A percentile compares a stretch with the other conserved stretches of the same genome.
Evolutionary conservation across 441 rosid genomes (phyloP).

Genomic region (Rhodomyrtus psidioides): DNA sequence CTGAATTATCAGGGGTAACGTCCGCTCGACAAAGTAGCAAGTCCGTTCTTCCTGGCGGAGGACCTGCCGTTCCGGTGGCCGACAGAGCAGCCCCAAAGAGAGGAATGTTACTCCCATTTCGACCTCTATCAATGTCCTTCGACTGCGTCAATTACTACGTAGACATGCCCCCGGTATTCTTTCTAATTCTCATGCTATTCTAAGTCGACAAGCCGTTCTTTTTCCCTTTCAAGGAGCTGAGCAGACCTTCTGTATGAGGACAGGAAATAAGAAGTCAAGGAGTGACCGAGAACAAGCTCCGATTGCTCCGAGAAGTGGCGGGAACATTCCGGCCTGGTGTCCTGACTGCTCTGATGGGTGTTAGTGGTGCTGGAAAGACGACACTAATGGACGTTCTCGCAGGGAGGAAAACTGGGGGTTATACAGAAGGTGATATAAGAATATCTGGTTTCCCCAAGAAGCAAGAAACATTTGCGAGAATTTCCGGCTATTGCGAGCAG

Average conservation of each 20-base stretch:
- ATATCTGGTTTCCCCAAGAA: slow-evolving; percentile 81
- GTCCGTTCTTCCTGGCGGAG: slow-evolving; percentile 10
- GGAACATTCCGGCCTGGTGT: slow-evolving; percentile 89
- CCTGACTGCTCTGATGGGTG: slow-evolving; percentile 93
- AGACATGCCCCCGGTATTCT: slow-evolving; percentile 88
- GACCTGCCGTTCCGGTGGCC: slow-evolving; percentile 12
- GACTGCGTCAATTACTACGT: slow-evolving; percentile 64
- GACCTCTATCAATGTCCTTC: slow-evolving; percentile 84
- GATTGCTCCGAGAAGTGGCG: slow-evolving; percentile 59
- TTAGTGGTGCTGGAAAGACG: slow-evolving; percentile 97
- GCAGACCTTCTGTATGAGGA: not conserved
- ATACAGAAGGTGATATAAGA: slow-evolving; percentile 73
- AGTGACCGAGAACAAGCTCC: slow-evolving; percentile 60
- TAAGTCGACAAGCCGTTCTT: not conserved
- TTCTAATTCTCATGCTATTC: not conserved
- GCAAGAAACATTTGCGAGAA: slow-evolving; percentile 92
- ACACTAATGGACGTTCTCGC: slow-evolving; percentile 97
- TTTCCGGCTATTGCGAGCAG: slow-evolving; percentile 95
- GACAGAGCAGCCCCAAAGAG: slow-evolving; percentile 36
- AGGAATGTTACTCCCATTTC: slow-evolving; percentile 95
- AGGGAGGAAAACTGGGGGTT: slow-evolving; percentile 88
- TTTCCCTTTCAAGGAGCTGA: not conserved
- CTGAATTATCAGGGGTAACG: not conserved
- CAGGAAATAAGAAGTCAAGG: slow-evolving; percentile 97
- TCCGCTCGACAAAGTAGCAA: slow-evolving; percentile 21